phyloP scores from a whole-genome alignment of 176 grass and related monocot genomes.

The Alloteropsis semialata region DNA sequence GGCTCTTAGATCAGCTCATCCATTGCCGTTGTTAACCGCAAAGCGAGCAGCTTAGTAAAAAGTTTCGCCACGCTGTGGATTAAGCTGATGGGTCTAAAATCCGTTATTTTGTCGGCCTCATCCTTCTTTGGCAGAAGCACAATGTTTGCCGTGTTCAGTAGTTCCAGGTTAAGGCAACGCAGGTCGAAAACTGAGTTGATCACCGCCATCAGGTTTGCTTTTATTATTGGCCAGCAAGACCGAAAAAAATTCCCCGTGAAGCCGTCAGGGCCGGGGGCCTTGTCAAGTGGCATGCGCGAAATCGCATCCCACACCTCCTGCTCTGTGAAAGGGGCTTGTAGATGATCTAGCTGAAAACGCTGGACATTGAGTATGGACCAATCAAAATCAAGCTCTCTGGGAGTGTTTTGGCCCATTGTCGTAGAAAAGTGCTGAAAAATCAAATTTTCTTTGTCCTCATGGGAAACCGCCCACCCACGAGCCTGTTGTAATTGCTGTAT shows the following conservation, averaged over 20 bases:
- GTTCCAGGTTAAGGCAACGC: rapidly evolving
- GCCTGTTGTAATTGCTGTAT: background rate
- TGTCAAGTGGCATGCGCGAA: too few species aligned
- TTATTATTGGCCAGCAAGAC: background rate
- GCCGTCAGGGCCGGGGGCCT: too few species aligned
- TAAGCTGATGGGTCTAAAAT: background rate
- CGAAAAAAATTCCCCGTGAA: background rate
- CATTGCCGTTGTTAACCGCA: background rate
- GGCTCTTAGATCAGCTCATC: background rate
- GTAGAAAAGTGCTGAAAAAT: background rate
- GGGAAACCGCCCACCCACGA: background rate
- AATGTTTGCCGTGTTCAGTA: background rate
- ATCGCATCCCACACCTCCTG: too few species aligned
- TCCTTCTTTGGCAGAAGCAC: background rate
- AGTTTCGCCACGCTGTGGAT: background rate
- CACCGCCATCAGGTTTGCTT: background rate
- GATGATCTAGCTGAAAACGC: too few species aligned
- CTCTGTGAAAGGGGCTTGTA: too few species aligned
- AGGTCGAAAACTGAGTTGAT: background rate
- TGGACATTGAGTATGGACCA: too few species aligned
- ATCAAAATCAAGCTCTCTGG: background rate
- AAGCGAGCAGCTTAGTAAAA: rapidly evolving
- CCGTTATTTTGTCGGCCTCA: background rate
- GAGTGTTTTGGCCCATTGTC: background rate
- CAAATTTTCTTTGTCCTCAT: background rate